A percentile compares a stretch with the other conserved stretches of the same genome.
Evolutionary conservation across 169 alveolate genomes (phyloP).

Genomic region (Plasmodium vinckei): DNA sequence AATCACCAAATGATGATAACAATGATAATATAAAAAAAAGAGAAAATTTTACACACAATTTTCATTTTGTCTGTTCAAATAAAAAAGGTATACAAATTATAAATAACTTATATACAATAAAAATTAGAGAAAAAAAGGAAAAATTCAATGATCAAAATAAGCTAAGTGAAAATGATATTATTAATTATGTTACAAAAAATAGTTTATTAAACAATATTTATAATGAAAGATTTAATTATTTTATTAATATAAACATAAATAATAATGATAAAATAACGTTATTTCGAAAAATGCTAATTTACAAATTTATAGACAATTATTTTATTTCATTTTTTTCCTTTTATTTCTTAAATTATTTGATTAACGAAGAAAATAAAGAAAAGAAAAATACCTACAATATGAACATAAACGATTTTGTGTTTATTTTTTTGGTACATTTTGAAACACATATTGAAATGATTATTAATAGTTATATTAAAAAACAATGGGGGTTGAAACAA

Average conservation of each 20-base stretch:
- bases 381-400: not conserved
- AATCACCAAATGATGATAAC: too few relatives aligned
- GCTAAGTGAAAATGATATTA: constrained; percentile 13
- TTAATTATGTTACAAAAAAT: constrained; percentile 14
- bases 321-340: constrained; percentile 54
- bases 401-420: constrained; percentile 25
- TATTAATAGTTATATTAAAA: constrained; percentile 43
- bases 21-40: not conserved
- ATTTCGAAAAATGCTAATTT: constrained; percentile 49
- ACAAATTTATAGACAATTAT: constrained; percentile 60
- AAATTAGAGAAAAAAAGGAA: constrained; percentile 10
- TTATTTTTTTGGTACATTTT: constrained; percentile 40
- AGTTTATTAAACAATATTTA: not conserved
- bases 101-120: constrained; percentile 21
- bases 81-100: constrained; percentile 2
- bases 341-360: constrained; percentile 12
- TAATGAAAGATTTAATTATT: constrained; percentile 18
- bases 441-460: constrained; percentile 71
- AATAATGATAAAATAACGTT: constrained; percentile 17
- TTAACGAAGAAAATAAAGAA: not conserved
- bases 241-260: constrained; percentile 28
- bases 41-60: not conserved
- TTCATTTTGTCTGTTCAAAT: not conserved
- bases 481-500: constrained; percentile 30
- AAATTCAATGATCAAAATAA: constrained; percentile 7